Base-by-base conservation (phyloP, 495 filamentous ascomycete genomes). In the Haplographium delicatum region DNA sequence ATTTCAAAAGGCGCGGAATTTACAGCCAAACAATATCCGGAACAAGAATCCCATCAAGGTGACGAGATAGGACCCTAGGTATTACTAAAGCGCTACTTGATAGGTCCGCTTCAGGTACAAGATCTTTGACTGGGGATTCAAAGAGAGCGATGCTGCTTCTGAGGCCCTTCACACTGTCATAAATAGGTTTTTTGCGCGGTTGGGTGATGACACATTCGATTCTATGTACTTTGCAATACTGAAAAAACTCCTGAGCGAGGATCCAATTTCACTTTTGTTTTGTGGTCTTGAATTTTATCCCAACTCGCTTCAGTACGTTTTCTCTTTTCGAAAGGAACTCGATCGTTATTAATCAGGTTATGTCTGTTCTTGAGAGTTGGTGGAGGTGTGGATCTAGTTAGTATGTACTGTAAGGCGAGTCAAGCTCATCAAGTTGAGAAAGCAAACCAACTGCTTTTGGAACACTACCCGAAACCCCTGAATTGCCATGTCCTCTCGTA, bases 91-190 rank as follows among this genome's bases (percentile, higher is more conserved):
- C n/a, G n/a, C n/a, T 48, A 33, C 56, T 63, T 30, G 61, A 60
- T 11, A 64, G 56, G 45, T 64, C 65, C 26, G 65, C 67, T 39
- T 70, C 60, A n/a, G 67, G 67, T 19, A 68, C 56, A 26, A 67
- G 54, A 10, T 62, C 67, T 39, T 65, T 66, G 19, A 70, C 65
- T 16, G 68, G 58, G 22, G 64, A 63, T 50, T 70, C 67, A 18
- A 70, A 58, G 22, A 65, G 54, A 13, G 57, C 54, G 34, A 67
- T 54, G 24, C 67, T 61, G 51, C 51, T 54, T 23, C 64, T 57
- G 31, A 68, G 47, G 34, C 54, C 60, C 47, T 70, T 65, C 20
- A 65, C 64, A 47, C 64, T 67, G 25, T 62, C 64, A 39, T 65
- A 67, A 10, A 70, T 51, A 4, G 63, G 58, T 49, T 65, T 64